Evolutionary conservation across 1,139 yeast genomes (phyloP).

Genomic region (Arxiozyma slooffiae): DNA sequence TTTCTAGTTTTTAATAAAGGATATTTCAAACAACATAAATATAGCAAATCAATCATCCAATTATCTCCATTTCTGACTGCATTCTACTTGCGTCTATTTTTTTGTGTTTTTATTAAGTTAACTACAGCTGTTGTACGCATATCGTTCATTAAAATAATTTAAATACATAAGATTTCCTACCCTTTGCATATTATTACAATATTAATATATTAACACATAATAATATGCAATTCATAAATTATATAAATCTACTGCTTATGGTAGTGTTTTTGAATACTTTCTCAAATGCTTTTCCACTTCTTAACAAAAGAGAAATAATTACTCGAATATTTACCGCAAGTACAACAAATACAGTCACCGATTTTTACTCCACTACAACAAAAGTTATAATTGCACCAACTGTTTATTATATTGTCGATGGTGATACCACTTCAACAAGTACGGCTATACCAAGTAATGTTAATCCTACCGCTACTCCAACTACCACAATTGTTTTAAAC

Average conservation of each 20-base stretch:
- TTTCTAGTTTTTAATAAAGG: no score
- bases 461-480: constrained; percentile 27
- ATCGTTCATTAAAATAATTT: not conserved
- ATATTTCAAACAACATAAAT: no score
- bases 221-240: not conserved
- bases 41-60: not conserved
- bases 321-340: constrained; percentile 60
- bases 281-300: constrained; percentile 19
- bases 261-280: not conserved
- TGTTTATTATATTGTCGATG: constrained; percentile 54
- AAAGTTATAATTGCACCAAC: constrained; percentile 56
- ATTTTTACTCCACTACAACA: constrained; percentile 49
- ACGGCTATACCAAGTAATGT: constrained; percentile 36
- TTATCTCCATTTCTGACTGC: no score
- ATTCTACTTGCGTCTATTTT: not conserved
- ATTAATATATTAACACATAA: not conserved
- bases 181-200: no score
- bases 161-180: no score
- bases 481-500: constrained; percentile 28
- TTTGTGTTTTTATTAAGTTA: not conserved
- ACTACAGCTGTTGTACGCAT: not conserved
- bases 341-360: constrained; percentile 42
- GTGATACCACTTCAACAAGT: constrained; percentile 51
- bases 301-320: constrained; percentile 35
- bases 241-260: not conserved